Percentiles rank a stretch among this genome's conserved stretches.
Evolutionary conservation across 2,329 filamentous ascomycete genomes (phyloP).

Genomic region (Calonectria pauciramosa): DNA sequence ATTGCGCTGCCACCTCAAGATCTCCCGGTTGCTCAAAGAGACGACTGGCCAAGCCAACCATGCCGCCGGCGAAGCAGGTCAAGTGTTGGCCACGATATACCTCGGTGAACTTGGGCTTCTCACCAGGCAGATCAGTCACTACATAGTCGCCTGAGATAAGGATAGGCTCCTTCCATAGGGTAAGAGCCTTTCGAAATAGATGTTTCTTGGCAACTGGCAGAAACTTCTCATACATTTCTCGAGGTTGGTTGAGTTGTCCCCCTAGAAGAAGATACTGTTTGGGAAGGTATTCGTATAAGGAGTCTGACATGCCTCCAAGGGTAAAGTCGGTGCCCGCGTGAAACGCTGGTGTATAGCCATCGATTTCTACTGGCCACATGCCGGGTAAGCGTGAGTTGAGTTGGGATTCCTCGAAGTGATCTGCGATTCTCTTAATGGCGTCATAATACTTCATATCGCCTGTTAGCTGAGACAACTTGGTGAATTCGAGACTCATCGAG

Average conservation of each 20-base stretch:
- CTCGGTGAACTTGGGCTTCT: conserved; percentile 45
- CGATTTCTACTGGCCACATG: conserved; percentile 71
- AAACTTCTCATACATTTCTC: conserved; percentile 54
- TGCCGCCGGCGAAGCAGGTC: conserved; percentile 76
- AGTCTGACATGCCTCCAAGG: conserved; percentile 69
- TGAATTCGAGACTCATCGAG: conserved; percentile 73
- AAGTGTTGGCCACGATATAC: conserved; percentile 67
- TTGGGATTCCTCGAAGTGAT: conserved; percentile 68
- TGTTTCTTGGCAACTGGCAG: conserved; percentile 64
- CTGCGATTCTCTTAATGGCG: conserved; percentile 69
- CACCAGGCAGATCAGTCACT: conserved; percentile 41
- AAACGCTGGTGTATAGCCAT: conserved; percentile 50
- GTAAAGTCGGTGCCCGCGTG: conserved; percentile 61
- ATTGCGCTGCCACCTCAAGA: conserved; percentile 67
- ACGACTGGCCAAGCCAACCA: conserved; percentile 73
- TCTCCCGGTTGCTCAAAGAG: conserved; percentile 69
- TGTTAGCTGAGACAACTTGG: conserved; percentile 74
- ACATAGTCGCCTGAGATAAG: conserved; percentile 71
- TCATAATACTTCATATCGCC: conserved; percentile 73
- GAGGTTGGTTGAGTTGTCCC: conserved; percentile 58
- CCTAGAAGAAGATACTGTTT: conserved; percentile 76
- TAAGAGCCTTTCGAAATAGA: conserved; percentile 78
- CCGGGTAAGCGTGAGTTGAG: conserved; percentile 69
- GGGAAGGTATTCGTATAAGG: conserved; percentile 75
- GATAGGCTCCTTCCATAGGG: conserved; percentile 69